Conservation (phyloP, 2,329 filamentous ascomycete genomes). For the Trichoderma sp. region DNA sequence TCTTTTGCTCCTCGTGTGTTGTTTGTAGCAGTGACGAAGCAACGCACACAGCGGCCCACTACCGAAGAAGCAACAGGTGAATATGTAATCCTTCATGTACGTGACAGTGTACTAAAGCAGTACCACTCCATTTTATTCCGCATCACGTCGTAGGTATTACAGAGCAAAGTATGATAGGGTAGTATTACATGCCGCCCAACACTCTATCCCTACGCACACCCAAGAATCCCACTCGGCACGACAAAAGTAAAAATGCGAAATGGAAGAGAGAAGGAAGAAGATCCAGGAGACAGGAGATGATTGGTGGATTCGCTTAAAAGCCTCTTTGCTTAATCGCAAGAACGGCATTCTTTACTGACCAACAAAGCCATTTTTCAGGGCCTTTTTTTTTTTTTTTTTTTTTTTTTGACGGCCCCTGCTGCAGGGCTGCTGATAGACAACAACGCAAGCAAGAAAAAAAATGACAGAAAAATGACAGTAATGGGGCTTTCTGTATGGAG, state of each 20-base stretch:
- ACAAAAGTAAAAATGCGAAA: not conserved
- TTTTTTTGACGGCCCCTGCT: not conserved
- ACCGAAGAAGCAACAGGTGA: not conserved
- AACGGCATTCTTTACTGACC: not conserved
- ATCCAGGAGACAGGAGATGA: not conserved
- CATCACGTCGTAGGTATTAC: not conserved
- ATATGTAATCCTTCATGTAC: not conserved
- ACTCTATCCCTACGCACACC: not conserved
- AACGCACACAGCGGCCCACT: not conserved
- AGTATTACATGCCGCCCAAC: not conserved
- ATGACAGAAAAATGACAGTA: not conserved
- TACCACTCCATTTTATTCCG: not conserved
- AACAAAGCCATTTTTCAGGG: not conserved
- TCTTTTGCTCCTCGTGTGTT: not conserved
- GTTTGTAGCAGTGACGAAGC: not conserved
- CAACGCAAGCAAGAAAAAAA: not conserved
- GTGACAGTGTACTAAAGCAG: not conserved
- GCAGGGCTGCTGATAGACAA: not conserved
- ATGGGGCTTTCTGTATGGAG: not conserved
- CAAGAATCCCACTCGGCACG: not conserved
- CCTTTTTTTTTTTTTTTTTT: not conserved
- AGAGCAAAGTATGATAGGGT: not conserved
- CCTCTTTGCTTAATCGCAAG: not conserved
- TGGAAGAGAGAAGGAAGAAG: not conserved
- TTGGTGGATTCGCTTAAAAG: slow-evolving; percentile 17